Percentiles rank a stretch among this genome's conserved stretches.
Evolutionary conservation across 1,284 basidiomycete species (phyloP).

Genomic region (Gymnopus androsaceus): DNA sequence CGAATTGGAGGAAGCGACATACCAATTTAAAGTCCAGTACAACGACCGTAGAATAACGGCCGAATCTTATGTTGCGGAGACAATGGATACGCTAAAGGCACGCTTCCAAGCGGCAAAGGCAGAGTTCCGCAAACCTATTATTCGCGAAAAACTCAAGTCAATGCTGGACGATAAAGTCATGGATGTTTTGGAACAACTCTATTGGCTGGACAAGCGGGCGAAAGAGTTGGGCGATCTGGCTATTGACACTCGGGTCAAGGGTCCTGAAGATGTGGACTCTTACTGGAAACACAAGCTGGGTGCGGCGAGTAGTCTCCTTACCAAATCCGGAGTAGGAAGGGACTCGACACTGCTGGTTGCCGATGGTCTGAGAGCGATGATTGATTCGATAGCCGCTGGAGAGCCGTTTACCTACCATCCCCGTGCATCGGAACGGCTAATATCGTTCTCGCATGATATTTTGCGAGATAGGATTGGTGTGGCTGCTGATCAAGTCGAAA

Average conservation of each 20-base stretch:
- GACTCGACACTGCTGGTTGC: constrained; percentile 95
- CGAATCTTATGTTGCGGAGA: constrained; percentile 97
- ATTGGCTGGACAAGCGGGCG: constrained; percentile 91
- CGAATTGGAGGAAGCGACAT: constrained; percentile 94
- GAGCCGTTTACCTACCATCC: constrained; percentile 96
- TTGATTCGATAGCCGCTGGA: constrained; percentile 83
- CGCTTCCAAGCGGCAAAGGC: constrained; percentile 87
- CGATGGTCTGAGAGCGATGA: constrained; percentile 86
- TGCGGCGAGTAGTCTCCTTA: constrained; percentile 87
- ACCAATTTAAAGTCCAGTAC: constrained; percentile 99
- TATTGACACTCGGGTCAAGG: constrained; percentile 67
- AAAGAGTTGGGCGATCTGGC: constrained; percentile 76
- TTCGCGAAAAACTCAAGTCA: constrained; percentile 84
- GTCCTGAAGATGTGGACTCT: constrained; percentile 77
- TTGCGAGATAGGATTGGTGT: constrained; percentile 89
- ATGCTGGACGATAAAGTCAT: constrained; percentile 97
- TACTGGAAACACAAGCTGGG: constrained; percentile 98
- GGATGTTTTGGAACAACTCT: constrained; percentile 95
- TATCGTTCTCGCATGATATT: constrained; percentile 91
- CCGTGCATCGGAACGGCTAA: constrained; percentile 82
- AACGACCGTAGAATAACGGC: constrained; percentile 94
- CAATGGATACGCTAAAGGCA: constrained; percentile 89
- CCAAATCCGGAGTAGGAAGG: constrained; percentile 95
- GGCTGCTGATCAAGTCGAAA: constrained; percentile 98
- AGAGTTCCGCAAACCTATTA: constrained; percentile 88